Percentiles rank a stretch among this genome's conserved stretches.
phyloP scores from a whole-genome alignment of 495 filamentous ascomycete species.

The Patellaria atrata region DNA sequence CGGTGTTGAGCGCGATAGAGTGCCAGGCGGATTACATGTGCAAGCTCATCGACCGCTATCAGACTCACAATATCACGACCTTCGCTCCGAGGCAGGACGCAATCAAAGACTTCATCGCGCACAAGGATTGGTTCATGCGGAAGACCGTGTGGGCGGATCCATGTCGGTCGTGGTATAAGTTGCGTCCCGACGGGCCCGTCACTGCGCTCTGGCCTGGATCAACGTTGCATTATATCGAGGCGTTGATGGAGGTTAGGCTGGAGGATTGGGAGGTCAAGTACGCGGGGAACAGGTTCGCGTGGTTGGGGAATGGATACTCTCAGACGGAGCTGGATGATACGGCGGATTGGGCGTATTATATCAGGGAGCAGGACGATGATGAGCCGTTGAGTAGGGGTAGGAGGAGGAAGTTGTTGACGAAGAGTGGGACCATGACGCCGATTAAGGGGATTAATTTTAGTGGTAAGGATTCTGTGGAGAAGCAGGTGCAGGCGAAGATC shows the following conservation, averaged over 20 bases:
- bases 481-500: too few relatives aligned
- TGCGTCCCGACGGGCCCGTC: constrained; percentile 21
- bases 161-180: constrained; percentile 44
- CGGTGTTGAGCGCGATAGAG: constrained; percentile 27
- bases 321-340: constrained; percentile 21
- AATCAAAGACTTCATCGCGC: constrained; percentile 31
- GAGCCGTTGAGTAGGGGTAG: constrained; percentile 18
- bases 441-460: constrained; percentile 11
- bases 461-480: constrained; percentile 4
- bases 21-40: constrained; percentile 38
- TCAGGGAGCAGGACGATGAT: constrained; percentile 28
- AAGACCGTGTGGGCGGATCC: constrained; percentile 33
- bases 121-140: constrained; percentile 35
- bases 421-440: constrained; percentile 16
- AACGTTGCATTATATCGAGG: constrained; percentile 35
- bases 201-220: constrained; percentile 28
- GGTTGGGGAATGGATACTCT: constrained; percentile 33
- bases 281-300: constrained; percentile 32
- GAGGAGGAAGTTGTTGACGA: constrained; percentile 22
- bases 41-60: constrained; percentile 31
- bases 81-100: constrained; percentile 29
- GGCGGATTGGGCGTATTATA: constrained; percentile 30
- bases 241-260: constrained; percentile 30
- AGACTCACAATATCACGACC: constrained; percentile 23
- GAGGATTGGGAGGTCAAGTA: constrained; percentile 39